A percentile compares a stretch with the other conserved stretches of the same genome.
phyloP scores from a whole-genome alignment of 148 eudicot species.

The Chenopodium album region DNA sequence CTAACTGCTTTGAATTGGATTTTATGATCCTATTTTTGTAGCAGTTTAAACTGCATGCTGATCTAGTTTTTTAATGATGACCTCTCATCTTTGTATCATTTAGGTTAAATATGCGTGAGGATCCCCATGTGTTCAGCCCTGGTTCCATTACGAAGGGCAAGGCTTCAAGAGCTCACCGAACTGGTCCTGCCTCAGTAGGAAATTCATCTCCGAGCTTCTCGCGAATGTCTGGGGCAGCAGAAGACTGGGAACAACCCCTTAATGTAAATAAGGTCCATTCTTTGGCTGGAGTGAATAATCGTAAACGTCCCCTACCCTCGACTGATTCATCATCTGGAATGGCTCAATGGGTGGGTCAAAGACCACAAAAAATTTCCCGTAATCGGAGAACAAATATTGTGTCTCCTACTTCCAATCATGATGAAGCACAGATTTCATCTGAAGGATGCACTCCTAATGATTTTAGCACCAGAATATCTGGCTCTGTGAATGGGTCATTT shows the following conservation, averaged over 20 bases:
- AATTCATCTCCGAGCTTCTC: conserved; percentile 58
- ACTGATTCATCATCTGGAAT: conserved; percentile 75
- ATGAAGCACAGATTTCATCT: conserved; percentile 54
- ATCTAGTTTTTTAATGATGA: conserved; percentile 15
- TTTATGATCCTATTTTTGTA: neutral
- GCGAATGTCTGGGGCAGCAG: conserved; percentile 51
- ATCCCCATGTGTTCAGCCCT: conserved; percentile 40
- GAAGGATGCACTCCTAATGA: conserved; percentile 75
- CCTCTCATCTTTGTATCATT: conserved; percentile 14
- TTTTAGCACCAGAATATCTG: conserved; percentile 44
- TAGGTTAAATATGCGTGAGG: conserved; percentile 74
- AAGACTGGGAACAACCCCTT: conserved; percentile 69
- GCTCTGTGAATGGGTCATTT: conserved; percentile 46
- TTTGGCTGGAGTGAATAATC: conserved; percentile 53
- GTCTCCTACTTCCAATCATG: conserved; percentile 71
- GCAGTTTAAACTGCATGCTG: neutral
- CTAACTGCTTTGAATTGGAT: neutral
- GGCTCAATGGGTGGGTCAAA: conserved; percentile 90
- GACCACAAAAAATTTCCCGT: conserved; percentile 87
- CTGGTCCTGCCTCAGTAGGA: conserved; percentile 46
- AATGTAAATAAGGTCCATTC: conserved; percentile 52
- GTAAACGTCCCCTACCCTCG: conserved; percentile 65
- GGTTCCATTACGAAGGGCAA: conserved; percentile 65
- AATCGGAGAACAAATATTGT: conserved; percentile 82
- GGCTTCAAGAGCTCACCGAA: conserved; percentile 73